Evolutionary conservation across 305 asterid species (phyloP), one percentile per base, ranked within the genome.

Genomic region (Fraxinus nigra): DNA sequence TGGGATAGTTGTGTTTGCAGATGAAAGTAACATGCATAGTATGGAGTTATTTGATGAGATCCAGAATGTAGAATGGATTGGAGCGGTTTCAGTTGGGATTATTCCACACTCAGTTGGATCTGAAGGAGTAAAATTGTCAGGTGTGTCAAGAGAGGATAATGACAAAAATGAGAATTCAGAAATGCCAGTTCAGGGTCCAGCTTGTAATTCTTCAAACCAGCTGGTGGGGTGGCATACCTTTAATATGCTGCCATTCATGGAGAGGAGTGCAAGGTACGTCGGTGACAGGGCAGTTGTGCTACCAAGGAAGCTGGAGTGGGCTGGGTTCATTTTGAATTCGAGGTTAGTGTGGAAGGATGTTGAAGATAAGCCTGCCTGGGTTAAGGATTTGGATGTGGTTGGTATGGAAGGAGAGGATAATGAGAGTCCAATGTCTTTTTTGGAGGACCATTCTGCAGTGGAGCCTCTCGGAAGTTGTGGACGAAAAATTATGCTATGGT

Each of bases 391-490:
- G 89, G 97, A 91, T 81, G 89, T 81, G 80, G 84, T 91, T 76
- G 88, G 79, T 22, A 85, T 80, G 33, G 84, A 87, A 83, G 93
- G 89, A 30, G 92, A 88, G 75, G 92, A 89, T 80, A 78, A 93
- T 30, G 95, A 91, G 87, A 91, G 87, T 82, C 98, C 99, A 0
- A 80, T 95, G 48, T 87, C 93, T n/a, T 88, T 95, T 84, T 74
- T 95, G 78, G 92, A 86, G 88, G 94, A 93, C 81, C 83, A 87
- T 81, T 90, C 98, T 22, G 87, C 87, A 32, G 95, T 93, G 80
- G 95, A 93, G 85, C 98, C 98, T 83, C 96, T 95, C 26, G 98
- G 98, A 72, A 90, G 88, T 80, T 93, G 98, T 76, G 98, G 98
- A 37, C 92, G 92, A 40, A 95, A 89, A 85, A 86, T 95, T 54